Conservation (phyloP, 2,329 filamentous ascomycete species). For the Paradendryphiella salina region DNA sequence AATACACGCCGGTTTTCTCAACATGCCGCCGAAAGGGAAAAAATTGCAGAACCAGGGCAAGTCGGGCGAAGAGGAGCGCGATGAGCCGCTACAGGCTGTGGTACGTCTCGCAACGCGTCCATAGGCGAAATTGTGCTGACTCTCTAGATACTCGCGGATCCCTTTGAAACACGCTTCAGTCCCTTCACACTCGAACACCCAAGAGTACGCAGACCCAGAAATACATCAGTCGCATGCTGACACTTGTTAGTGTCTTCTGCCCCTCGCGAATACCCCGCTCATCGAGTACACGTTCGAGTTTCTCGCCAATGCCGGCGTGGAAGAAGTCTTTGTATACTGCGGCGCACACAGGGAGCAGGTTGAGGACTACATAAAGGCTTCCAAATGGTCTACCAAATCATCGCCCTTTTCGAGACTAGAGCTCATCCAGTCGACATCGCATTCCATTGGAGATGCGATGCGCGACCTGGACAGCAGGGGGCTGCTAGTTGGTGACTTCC, state of each 20-base stretch:
- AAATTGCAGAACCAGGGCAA: constrained; percentile 50
- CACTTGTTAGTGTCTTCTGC: constrained; percentile 75
- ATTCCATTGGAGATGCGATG: constrained; percentile 90
- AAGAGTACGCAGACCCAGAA: constrained; percentile 62
- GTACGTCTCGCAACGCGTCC: constrained; percentile 47
- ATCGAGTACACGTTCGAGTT: constrained; percentile 99
- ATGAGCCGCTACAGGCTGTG: constrained; percentile 66
- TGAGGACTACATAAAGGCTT: constrained; percentile 79
- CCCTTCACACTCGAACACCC: constrained; percentile 89
- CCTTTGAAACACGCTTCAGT: constrained; percentile 87
- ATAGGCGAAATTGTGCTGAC: constrained; percentile 20
- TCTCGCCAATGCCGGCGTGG: constrained; percentile 90
- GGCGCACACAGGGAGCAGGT: constrained; percentile 84
- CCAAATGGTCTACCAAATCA: constrained; percentile 72
- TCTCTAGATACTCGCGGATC: constrained; percentile 81
- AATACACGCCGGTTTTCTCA: constrained; percentile 3
- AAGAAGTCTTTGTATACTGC: constrained; percentile 91
- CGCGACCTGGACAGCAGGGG: constrained; percentile 87
- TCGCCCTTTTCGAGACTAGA: constrained; percentile 81
- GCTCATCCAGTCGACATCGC: constrained; percentile 83
- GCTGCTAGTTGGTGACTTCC: constrained; percentile 85
- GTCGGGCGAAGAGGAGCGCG: constrained; percentile 59
- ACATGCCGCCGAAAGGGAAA: constrained; percentile 55
- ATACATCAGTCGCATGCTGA: constrained; percentile 24
- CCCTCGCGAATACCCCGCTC: constrained; percentile 87